These are phyloP conservation scores for Anacardium occidentale DNA, from an alignment of 345 rosid species.

Conservation along the genomic window DNA sequence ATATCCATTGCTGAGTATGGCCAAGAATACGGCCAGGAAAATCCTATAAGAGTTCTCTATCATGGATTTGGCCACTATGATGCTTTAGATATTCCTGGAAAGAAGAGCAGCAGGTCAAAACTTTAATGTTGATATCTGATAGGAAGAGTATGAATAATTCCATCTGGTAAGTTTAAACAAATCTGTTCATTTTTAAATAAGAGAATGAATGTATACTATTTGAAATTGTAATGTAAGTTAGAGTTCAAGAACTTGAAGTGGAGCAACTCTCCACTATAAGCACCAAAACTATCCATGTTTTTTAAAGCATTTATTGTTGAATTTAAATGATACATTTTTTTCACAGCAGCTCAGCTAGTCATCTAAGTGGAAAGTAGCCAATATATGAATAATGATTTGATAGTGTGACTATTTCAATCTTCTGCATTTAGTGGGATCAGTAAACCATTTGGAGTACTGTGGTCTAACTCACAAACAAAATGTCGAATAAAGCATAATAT, in stretches of 20 bases:
- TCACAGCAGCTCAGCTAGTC: not conserved
- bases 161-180: not conserved
- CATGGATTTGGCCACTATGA: constrained; percentile 95
- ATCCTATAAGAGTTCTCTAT: constrained; percentile 75
- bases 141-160: not conserved
- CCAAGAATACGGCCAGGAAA: constrained; percentile 75
- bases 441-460: no score
- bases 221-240: no score
- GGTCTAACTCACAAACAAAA: no score
- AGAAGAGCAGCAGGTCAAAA: constrained; percentile 38
- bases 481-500: no score
- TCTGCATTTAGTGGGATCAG: no score
- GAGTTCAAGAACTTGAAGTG: no score
- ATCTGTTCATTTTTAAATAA: not conserved
- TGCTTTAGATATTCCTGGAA: constrained; percentile 56
- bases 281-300: not conserved
- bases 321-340: not conserved
- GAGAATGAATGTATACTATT: no score
- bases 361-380: not conserved
- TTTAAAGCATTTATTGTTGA: no score
- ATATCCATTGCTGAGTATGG: constrained; percentile 88
- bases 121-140: constrained; percentile 24
- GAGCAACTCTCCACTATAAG: no score
- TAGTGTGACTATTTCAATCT: no score
- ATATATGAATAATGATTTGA: no score